A percentile compares a stretch with the other conserved stretches of the same genome.
These are phyloP conservation scores for Lactarius akahatsu DNA, from an alignment of 768 basidiomycete genomes.

Conservation along the genomic window DNA sequence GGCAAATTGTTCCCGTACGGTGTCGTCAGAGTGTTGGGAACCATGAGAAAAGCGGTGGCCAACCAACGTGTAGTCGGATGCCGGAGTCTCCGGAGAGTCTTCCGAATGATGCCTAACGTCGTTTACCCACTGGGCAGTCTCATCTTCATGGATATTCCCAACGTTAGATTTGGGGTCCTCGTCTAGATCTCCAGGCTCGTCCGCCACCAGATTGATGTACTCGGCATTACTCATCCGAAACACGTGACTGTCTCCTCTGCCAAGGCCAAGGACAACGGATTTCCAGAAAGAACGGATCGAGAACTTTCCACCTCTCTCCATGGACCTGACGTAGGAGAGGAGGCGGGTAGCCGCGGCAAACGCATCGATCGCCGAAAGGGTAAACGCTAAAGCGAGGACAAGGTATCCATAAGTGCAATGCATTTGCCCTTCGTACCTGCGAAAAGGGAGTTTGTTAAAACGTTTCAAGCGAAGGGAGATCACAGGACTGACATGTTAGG, in stretches of 20 bases:
- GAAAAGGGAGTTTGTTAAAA: neutral
- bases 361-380: slow-evolving; percentile 55
- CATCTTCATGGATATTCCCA: slow-evolving; percentile 33
- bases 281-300: slow-evolving; percentile 55
- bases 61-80: slow-evolving; percentile 56
- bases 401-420: slow-evolving; percentile 68
- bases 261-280: slow-evolving; percentile 55
- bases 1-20: slow-evolving; percentile 43
- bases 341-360: slow-evolving; percentile 50
- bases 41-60: slow-evolving; percentile 43
- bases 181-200: slow-evolving; percentile 57
- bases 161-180: slow-evolving; percentile 42
- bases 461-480: slow-evolving; percentile 34
- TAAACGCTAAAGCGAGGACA: slow-evolving; percentile 46
- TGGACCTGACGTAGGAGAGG: slow-evolving; percentile 44
- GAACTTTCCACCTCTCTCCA: slow-evolving; percentile 40
- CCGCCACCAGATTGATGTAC: slow-evolving; percentile 57
- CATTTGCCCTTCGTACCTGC: slow-evolving; percentile 63
- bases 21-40: slow-evolving; percentile 56
- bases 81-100: slow-evolving; percentile 45
- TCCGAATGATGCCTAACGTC: slow-evolving; percentile 42
- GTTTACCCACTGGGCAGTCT: slow-evolving; percentile 57
- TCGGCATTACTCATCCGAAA: slow-evolving; percentile 39
- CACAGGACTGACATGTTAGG: slow-evolving; percentile 70
- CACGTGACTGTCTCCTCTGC: slow-evolving; percentile 38